Percentiles rank a stretch among this genome's conserved stretches.
These are phyloP conservation scores for Chrysophaeum taylorii DNA, from an alignment of 352 stramenopile genomes.

Conservation along the genomic window DNA sequence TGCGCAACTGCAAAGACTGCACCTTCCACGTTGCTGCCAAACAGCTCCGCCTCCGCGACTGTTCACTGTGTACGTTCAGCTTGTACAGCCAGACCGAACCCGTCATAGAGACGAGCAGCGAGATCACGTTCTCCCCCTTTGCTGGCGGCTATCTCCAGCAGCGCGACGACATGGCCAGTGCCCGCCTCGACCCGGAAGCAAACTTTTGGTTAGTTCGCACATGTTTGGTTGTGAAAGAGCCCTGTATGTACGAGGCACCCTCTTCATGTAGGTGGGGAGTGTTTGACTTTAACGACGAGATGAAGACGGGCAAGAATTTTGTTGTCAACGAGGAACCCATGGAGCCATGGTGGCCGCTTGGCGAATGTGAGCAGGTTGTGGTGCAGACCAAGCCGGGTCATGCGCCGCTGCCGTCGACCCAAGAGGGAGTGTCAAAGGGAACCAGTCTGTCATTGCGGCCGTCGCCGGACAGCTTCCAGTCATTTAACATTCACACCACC, in stretches of 20 bases:
- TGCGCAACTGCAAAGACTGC: constrained; percentile 72
- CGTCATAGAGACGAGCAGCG: constrained; percentile 73
- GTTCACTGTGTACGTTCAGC: constrained; percentile 60
- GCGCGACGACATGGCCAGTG: constrained; percentile 42
- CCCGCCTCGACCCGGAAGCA: constrained; percentile 56
- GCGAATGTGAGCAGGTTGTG: background rate
- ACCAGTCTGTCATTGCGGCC: too few species aligned
- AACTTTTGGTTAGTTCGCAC: too few species aligned
- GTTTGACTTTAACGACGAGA: constrained; percentile 79
- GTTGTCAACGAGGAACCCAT: too few species aligned
- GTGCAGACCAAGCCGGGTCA: too few species aligned
- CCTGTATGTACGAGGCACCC: too few species aligned
- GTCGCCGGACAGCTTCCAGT: too few species aligned
- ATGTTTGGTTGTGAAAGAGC: too few species aligned
- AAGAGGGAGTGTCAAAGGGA: too few species aligned
- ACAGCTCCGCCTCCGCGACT: constrained; percentile 72
- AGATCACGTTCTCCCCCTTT: constrained; percentile 72
- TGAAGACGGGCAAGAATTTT: constrained; percentile 37
- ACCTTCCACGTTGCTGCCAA: constrained; percentile 73
- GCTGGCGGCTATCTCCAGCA: constrained; percentile 59
- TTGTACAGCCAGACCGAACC: constrained; percentile 76
- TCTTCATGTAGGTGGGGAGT: too few species aligned
- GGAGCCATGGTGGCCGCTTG: background rate
- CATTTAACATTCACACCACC: too few species aligned
- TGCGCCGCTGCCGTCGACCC: too few species aligned